phyloP scores from a whole-genome alignment of 768 basidiomycete genomes.

The Strobilomyces echinocephalus region DNA sequence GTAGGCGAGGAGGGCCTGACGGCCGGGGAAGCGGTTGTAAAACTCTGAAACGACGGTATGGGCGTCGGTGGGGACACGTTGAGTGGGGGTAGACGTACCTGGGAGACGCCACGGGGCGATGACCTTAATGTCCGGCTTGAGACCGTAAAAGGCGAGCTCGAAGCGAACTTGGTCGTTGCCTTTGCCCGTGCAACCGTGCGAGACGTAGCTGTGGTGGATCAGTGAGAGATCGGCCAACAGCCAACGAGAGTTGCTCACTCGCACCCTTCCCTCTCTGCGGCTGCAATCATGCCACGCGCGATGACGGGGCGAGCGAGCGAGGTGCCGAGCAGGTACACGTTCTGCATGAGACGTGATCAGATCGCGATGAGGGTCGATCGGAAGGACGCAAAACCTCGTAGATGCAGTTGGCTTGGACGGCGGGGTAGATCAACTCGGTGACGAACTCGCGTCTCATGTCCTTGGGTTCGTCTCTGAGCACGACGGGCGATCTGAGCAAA shows the following conservation, averaged over 20 bases:
- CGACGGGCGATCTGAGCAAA: not conserved
- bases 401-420: conserved; percentile 97
- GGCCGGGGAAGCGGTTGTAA: conserved; percentile 96
- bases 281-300: conserved; percentile 96
- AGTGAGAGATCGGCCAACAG: not conserved
- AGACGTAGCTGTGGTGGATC: conserved; percentile 63
- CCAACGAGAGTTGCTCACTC: conserved; percentile 54
- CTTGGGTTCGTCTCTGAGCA: conserved; percentile 35
- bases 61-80: not conserved
- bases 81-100: conserved; percentile 39
- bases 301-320: conserved; percentile 98
- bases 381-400: conserved; percentile 71
- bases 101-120: conserved; percentile 98
- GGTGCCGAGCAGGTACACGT: conserved; percentile 95
- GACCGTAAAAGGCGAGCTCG: conserved; percentile 97
- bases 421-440: conserved; percentile 94
- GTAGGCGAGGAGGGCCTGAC: conserved; percentile 86
- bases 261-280: conserved; percentile 89
- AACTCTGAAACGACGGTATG: conserved; percentile 54
- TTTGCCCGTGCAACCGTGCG: conserved; percentile 99
- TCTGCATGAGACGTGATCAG: conserved; percentile 39
- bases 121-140: conserved; percentile 98
- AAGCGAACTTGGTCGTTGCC: conserved; percentile 99
- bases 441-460: conserved; percentile 95
- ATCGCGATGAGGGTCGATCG: not conserved